These are phyloP conservation scores for Plasmodium chabaudi DNA, from an alignment of 169 alveolate genomes.

Conservation along the genomic window DNA sequence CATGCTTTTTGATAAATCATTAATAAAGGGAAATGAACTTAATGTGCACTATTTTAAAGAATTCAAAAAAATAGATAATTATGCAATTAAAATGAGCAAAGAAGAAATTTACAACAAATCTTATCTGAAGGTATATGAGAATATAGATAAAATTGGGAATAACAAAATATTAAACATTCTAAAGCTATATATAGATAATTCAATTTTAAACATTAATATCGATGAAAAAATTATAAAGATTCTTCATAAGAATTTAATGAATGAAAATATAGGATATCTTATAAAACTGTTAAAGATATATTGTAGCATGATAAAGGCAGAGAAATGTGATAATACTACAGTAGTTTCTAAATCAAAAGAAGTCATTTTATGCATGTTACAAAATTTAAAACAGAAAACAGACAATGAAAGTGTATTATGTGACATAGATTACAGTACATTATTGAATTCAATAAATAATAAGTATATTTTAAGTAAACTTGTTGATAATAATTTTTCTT, in stretches of 20 bases:
- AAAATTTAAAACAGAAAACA: constrained; percentile 17
- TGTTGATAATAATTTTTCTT: constrained; percentile 29
- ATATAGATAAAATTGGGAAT: constrained; percentile 50
- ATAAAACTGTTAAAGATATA: constrained; percentile 49
- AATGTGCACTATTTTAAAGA: constrained; percentile 23
- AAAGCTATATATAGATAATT: constrained; percentile 68
- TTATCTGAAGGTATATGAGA: constrained; percentile 24
- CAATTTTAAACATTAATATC: constrained; percentile 32
- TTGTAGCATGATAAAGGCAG: constrained; percentile 50
- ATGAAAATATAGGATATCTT: constrained; percentile 47
- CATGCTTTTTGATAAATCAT: constrained; percentile 20
- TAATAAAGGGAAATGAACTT: constrained; percentile 7
- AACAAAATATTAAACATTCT: constrained; percentile 49
- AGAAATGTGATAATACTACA: constrained; percentile 16
- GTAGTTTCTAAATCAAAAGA: constrained; percentile 39
- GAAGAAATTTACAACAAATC: constrained; percentile 64
- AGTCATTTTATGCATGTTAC: constrained; percentile 28
- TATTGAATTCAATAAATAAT: constrained; percentile 59
- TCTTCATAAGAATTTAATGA: constrained; percentile 54
- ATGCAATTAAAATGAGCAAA: constrained; percentile 49
- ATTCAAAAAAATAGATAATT: constrained; percentile 45
- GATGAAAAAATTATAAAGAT: constrained; percentile 27
- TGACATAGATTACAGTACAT: constrained; percentile 52
- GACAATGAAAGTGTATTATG: constrained; percentile 14
- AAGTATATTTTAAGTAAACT: constrained; percentile 48